Base-by-base conservation (phyloP, 352 stramenopile species). In the Globisporangium barbulae region DNA sequence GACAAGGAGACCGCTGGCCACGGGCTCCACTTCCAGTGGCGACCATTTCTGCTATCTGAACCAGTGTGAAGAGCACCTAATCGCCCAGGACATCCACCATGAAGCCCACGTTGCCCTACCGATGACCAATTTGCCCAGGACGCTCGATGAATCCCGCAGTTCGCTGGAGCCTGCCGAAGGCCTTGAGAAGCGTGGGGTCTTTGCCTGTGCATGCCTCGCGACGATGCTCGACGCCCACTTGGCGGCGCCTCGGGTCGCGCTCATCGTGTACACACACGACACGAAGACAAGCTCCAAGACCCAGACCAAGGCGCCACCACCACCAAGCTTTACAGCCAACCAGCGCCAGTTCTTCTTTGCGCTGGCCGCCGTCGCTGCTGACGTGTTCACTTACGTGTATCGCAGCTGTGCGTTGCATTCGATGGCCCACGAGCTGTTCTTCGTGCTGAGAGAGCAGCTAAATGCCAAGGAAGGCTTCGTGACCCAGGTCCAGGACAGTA, bases 81-180 rank as follows among this genome's bases (percentile, higher is more conserved):
- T 93, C 10, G n/a, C 49, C 0, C 56, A 78, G 4, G 69, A 74
- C 17, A 67, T 94, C 17, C 83, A 94, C 42, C 73, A 63, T 2
- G 85, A 94, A 37, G 49, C 55, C 4, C 55, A 67, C 19, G n/a
- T 84, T 19, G 10, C 58, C 30, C 61, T 92, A 9, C 85, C 83
- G 0, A 94, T 94, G 85, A 87, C 78, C 0, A 93, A 94, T 53
- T 49, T 91, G 30, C 83, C 85, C 13, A 73, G 78, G 17, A 85
- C 85, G 5, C 55, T 94, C 10, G 85, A 94, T 37, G 37, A 68
- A 15, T 83, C 78, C 52, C 70, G 85, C 10, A 78, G 68, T 10
- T 64, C 39, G 5, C 67, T 76, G 35, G 63, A 80, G 28, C 79
- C 85, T 2, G 54, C 63, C 0, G 63, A 76, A 19, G 85, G 83